Base-by-base conservation (phyloP, 306 rosid species). In the Cercis canadensis region DNA sequence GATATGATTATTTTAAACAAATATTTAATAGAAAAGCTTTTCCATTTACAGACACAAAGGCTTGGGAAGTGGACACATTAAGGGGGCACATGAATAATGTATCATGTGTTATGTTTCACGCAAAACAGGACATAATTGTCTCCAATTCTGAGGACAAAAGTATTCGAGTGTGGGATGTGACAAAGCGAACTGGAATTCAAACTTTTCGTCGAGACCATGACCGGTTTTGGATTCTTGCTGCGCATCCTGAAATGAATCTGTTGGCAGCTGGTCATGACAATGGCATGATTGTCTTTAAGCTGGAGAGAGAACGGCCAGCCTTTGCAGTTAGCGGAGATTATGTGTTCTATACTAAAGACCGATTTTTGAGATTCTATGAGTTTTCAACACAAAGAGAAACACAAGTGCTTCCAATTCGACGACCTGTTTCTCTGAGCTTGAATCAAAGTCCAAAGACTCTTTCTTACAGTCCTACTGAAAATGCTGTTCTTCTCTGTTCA, bases 191-290 rank as follows among this genome's bases (percentile, higher is more conserved):
- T 51, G 97, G 98, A 70, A 76, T 93, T 41, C 98, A 93, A 85
- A 93, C 98, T 36, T 93, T 93, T 73, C 96, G 98, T 53, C 79
- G 98, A 33, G 98, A 93, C 73, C 98, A 93, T 56, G 98, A 93
- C 73, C 89, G 98, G 45, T 93, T 93, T 74, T 93, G 98, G 98
- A 93, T 93, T 84, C 98, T 93, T 70, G 80, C 97, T 32, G 82
- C 97, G 57, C 98, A 93, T 72, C 98, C 98, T 54, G 97, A 93
- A 84, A 90, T 93, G 97, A 92, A 92, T 83, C 83, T 92, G 65
- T 81, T 92, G 85, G 98, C 98, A 19, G 98, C 98, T 29, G 98
- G 97, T 65, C 98, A 93, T 81, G 98, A 93, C 73, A 93, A 93
- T 71, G 98, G 98, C 57, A 85, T 93, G 98, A 87, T 93, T 44